phyloP scores from a whole-genome alignment of 2,329 filamentous ascomycete species.

The Xylariaceae sp. region DNA sequence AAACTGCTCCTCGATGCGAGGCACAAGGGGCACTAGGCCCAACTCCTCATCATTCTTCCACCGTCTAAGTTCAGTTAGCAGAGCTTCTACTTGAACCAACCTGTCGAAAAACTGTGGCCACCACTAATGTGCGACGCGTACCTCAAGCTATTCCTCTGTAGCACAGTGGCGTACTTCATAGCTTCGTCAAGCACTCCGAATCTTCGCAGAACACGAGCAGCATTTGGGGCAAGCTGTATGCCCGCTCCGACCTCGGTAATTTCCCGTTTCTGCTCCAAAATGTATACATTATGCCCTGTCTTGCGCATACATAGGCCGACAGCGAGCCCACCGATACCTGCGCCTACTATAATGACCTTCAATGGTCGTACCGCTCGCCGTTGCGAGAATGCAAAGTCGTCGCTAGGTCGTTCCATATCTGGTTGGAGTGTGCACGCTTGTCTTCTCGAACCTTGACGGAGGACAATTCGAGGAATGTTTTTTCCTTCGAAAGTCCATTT shows the following conservation, averaged over 20 bases:
- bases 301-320: conserved; percentile 46
- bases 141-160: conserved; percentile 40
- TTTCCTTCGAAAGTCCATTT: too few relatives aligned
- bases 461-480: neutral
- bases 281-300: conserved; percentile 27
- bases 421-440: too few relatives aligned
- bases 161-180: conserved; percentile 28
- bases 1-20: conserved; percentile 26
- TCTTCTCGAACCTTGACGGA: neutral
- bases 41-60: conserved; percentile 36
- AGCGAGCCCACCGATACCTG: conserved; percentile 50
- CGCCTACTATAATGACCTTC: conserved; percentile 43
- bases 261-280: conserved; percentile 43
- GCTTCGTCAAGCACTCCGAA: conserved; percentile 39
- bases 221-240: conserved; percentile 47
- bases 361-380: conserved; percentile 23
- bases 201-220: conserved; percentile 36
- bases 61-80: conserved; percentile 25
- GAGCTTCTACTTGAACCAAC: neutral
- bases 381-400: conserved; percentile 14
- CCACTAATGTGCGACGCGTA: conserved; percentile 16
- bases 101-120: neutral
- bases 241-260: conserved; percentile 48
- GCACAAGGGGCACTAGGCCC: conserved; percentile 27
- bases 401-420: conserved; percentile 10